phyloP scores from a whole-genome alignment of 768 basidiomycete genomes.

The Serpula lacrymans region DNA sequence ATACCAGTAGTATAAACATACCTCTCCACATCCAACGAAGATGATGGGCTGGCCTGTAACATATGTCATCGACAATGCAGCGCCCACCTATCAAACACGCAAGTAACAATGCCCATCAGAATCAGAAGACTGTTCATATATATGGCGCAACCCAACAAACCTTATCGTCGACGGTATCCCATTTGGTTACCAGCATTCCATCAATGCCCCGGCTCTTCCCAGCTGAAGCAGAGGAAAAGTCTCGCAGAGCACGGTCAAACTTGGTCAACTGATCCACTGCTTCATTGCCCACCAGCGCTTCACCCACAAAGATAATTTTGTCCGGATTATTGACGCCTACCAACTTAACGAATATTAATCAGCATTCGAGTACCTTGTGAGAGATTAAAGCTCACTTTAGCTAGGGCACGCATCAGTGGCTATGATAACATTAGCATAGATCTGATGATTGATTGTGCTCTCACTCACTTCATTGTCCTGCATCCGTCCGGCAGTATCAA shows the following conservation, averaged over 20 bases:
- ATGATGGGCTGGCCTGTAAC: slow-evolving; percentile 98
- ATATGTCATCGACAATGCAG: slow-evolving; percentile 98
- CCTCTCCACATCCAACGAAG: slow-evolving; percentile 98
- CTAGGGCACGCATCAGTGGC: slow-evolving; percentile 98
- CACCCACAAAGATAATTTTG: slow-evolving; percentile 97
- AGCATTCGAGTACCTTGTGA: neutral
- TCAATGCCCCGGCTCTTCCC: slow-evolving; percentile 89
- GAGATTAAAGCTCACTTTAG: slow-evolving; percentile 57
- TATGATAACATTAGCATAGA: slow-evolving; percentile 25
- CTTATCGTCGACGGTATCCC: slow-evolving; percentile 98
- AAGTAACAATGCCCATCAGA: slow-evolving; percentile 2
- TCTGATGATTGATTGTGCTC: neutral
- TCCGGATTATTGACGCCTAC: slow-evolving; percentile 93
- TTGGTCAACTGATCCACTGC: slow-evolving; percentile 97
- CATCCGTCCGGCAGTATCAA: slow-evolving; percentile 98
- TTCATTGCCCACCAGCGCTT: slow-evolving; percentile 97
- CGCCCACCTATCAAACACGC: slow-evolving; percentile 70
- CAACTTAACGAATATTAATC: slow-evolving; percentile 45
- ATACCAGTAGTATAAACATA: slow-evolving; percentile 40
- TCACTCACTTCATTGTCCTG: slow-evolving; percentile 91
- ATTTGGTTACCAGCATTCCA: slow-evolving; percentile 97
- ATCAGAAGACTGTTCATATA: neutral
- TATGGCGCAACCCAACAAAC: slow-evolving; percentile 38
- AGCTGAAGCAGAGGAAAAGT: slow-evolving; percentile 75
- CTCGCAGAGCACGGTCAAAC: slow-evolving; percentile 90